Evolutionary conservation across 2,329 filamentous ascomycete genomes (phyloP).

Genomic region (Colletotrichum eleusines): DNA sequence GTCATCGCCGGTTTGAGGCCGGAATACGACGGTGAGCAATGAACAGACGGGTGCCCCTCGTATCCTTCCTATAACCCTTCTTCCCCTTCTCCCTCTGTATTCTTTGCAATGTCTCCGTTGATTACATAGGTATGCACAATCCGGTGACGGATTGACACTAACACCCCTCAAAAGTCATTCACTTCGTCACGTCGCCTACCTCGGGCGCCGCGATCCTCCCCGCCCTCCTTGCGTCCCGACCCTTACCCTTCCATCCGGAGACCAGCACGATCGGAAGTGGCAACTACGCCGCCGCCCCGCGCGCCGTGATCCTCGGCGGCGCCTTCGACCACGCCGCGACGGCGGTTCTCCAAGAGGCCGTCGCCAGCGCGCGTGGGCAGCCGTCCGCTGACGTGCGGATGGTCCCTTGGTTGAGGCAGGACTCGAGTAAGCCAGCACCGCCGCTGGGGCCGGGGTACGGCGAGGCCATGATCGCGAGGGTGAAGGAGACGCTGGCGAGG

Average conservation of each 20-base stretch:
- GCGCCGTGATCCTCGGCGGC: slow-evolving; percentile 37
- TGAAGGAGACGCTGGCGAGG: slow-evolving; percentile 44
- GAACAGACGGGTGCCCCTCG: background rate
- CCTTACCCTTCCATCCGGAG: slow-evolving; percentile 36
- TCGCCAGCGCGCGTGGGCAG: background rate
- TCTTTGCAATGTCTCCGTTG: background rate
- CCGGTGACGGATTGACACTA: background rate
- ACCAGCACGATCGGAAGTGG: slow-evolving; percentile 41
- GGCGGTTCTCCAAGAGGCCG: slow-evolving; percentile 15
- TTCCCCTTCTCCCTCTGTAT: background rate
- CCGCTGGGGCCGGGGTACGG: slow-evolving; percentile 47
- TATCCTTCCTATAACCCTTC: background rate
- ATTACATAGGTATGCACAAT: background rate
- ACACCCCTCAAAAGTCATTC: slow-evolving; percentile 30
- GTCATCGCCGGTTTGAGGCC: slow-evolving; percentile 46
- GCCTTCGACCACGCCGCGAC: slow-evolving; percentile 36
- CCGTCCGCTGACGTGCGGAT: background rate
- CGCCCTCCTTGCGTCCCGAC: slow-evolving; percentile 28
- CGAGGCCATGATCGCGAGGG: slow-evolving; percentile 44
- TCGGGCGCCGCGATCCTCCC: slow-evolving; percentile 40
- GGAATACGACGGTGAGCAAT: slow-evolving; percentile 46
- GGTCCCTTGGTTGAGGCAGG: slow-evolving; percentile 46
- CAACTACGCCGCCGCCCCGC: slow-evolving; percentile 31
- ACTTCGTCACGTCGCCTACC: slow-evolving; percentile 36
- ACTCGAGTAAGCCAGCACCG: slow-evolving; percentile 43